Percentiles rank a stretch among this genome's conserved stretches.
phyloP scores from a whole-genome alignment of 306 rosid species.

The Clitoria ternatea region DNA sequence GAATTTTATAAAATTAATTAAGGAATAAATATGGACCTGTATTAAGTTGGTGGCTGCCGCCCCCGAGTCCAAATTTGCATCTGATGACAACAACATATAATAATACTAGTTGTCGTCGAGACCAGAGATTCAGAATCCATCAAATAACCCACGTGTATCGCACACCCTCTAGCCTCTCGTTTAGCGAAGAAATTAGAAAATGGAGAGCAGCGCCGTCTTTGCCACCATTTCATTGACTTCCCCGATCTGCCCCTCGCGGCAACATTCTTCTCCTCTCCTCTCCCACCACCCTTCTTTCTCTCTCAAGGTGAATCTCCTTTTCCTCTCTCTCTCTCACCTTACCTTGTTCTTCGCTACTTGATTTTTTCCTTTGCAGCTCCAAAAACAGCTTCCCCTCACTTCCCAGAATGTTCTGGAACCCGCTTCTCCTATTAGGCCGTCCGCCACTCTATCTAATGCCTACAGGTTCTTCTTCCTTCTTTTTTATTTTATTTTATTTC shows the following conservation, averaged over 20 bases:
- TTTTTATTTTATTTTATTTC: background rate
- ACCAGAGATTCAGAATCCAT: background rate
- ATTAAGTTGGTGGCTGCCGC: no score
- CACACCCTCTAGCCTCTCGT: background rate
- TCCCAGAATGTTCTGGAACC: conserved; percentile 21
- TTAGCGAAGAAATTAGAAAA: conserved; percentile 6
- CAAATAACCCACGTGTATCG: background rate
- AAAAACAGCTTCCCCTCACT: conserved; percentile 41
- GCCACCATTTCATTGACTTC: conserved; percentile 33
- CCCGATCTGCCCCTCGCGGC: conserved; percentile 46
- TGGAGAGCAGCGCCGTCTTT: conserved; percentile 71
- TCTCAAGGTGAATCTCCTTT: conserved; percentile 42
- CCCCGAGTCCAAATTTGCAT: no score
- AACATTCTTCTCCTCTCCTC: conserved; percentile 15
- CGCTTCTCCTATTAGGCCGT: conserved; percentile 34
- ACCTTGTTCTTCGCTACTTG: background rate
- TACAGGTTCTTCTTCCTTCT: conserved; percentile 32
- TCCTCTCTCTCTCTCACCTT: background rate
- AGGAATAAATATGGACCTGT: no score
- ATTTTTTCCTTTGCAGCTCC: conserved; percentile 37
- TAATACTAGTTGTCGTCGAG: no score
- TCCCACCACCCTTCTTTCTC: conserved; percentile 33
- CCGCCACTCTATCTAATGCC: conserved; percentile 41
- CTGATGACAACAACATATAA: no score
- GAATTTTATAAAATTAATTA: no score